Conservation (phyloP, 1,284 basidiomycete species). For the Takashimella koratensis region DNA sequence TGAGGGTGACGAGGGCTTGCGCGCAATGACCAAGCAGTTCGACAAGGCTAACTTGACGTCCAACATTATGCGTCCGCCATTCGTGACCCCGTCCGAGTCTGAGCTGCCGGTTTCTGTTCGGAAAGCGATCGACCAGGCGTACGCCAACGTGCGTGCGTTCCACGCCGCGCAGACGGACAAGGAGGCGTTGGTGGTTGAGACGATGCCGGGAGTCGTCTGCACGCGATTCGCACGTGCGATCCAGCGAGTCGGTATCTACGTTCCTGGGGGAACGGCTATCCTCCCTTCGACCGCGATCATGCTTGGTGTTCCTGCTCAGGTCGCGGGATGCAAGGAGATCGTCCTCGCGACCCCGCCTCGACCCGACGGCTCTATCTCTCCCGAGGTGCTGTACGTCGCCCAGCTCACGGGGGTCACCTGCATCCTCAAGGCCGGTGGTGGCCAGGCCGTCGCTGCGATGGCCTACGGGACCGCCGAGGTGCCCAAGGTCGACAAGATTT, state of each 20-base stretch:
- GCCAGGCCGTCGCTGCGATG: constrained; percentile 94
- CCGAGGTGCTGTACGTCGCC: constrained; percentile 94
- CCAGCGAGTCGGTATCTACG: constrained; percentile 91
- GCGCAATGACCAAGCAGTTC: constrained; percentile 89
- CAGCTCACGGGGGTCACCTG: constrained; percentile 79
- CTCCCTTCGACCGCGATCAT: constrained; percentile 96
- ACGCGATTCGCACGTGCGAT: constrained; percentile 91
- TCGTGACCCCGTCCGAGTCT: constrained; percentile 52
- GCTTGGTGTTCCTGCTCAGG: constrained; percentile 97
- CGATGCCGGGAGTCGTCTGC: constrained; percentile 96
- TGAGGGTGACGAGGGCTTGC: constrained; percentile 81
- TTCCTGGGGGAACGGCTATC: constrained; percentile 95
- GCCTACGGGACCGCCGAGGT: constrained; percentile 94
- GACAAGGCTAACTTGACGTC: constrained; percentile 63
- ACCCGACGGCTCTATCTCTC: constrained; percentile 81
- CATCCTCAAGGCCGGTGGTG: constrained; percentile 90
- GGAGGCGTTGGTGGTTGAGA: constrained; percentile 77
- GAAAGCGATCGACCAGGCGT: constrained; percentile 85
- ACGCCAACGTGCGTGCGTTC: constrained; percentile 86
- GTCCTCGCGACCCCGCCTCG: constrained; percentile 94
- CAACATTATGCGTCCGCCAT: constrained; percentile 51
- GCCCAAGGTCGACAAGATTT: constrained; percentile 99
- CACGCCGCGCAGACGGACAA: constrained; percentile 77
- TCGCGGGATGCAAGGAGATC: constrained; percentile 88
- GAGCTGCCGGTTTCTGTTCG: constrained; percentile 63